A percentile compares a stretch with the other conserved stretches of the same genome.
phyloP scores from a whole-genome alignment of 2,329 filamentous ascomycete genomes.

The Trichoderma breve region DNA sequence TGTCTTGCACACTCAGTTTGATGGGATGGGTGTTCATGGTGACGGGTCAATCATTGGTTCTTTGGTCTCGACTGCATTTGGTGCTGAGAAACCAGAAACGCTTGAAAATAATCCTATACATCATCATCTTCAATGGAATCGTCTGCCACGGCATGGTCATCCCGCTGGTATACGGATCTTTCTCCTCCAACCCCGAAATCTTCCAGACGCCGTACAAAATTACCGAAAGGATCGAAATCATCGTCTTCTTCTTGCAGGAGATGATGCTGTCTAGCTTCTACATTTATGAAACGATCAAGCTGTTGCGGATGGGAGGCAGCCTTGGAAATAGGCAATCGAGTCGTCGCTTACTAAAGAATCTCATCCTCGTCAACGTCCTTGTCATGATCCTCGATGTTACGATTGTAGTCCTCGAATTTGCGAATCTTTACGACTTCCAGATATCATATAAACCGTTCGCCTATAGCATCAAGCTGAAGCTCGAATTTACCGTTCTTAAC shows the following conservation, averaged over 20 bases:
- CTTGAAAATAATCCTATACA: constrained; percentile 49
- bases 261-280: constrained; percentile 51
- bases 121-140: constrained; percentile 56
- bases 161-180: constrained; percentile 53
- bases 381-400: constrained; percentile 43
- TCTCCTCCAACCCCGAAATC: constrained; percentile 28
- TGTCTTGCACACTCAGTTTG: constrained; percentile 25
- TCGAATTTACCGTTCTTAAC: constrained; percentile 36
- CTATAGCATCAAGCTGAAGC: constrained; percentile 36
- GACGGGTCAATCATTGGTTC: constrained; percentile 57
- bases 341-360: constrained; percentile 29
- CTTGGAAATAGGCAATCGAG: constrained; percentile 26
- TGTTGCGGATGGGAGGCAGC: constrained; percentile 41
- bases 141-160: constrained; percentile 54
- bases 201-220: constrained; percentile 36
- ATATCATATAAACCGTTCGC: constrained; percentile 33
- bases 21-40: constrained; percentile 46
- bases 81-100: constrained; percentile 49
- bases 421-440: constrained; percentile 30
- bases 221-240: constrained; percentile 53
- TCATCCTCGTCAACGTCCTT: constrained; percentile 42
- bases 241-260: constrained; percentile 54
- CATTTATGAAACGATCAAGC: constrained; percentile 48
- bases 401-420: constrained; percentile 32
- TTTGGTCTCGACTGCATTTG: constrained; percentile 61